These are phyloP conservation scores for Albophoma yamanashiensis DNA, from an alignment of 2,329 filamentous ascomycete genomes.

Conservation along the genomic window DNA sequence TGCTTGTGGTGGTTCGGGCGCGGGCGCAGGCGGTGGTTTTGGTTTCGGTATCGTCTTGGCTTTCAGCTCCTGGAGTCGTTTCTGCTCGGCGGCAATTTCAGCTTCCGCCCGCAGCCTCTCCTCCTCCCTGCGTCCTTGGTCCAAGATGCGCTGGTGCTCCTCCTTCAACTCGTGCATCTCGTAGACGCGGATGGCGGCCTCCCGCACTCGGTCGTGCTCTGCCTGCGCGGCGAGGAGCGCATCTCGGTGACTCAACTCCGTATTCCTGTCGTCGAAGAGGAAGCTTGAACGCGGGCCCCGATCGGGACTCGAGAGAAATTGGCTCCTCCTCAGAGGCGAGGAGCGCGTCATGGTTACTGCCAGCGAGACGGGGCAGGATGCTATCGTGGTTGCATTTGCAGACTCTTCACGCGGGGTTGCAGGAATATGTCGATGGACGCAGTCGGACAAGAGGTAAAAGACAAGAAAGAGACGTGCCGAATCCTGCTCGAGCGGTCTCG, in stretches of 20 bases:
- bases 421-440: background rate
- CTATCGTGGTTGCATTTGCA: constrained; percentile 11
- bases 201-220: constrained; percentile 55
- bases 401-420: background rate
- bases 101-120: constrained; percentile 34
- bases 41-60: constrained; percentile 33
- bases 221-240: constrained; percentile 55
- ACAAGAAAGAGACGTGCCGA: background rate
- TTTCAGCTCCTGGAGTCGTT: constrained; percentile 34
- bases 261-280: constrained; percentile 51
- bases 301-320: constrained; percentile 30
- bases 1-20: constrained; percentile 15
- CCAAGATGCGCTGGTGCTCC: constrained; percentile 30
- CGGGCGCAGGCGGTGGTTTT: constrained; percentile 23
- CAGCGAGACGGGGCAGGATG: background rate
- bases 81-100: constrained; percentile 33
- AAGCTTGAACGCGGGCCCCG: constrained; percentile 44
- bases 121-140: constrained; percentile 33
- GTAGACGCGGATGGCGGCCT: constrained; percentile 36
- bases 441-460: background rate
- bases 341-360: constrained; percentile 28
- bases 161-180: constrained; percentile 35
- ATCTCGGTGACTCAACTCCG: constrained; percentile 50
- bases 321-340: constrained; percentile 27
- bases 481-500: background rate